Base-by-base conservation (phyloP, 805 yeast genomes). In the Cyberlindnera xylosilytica region DNA sequence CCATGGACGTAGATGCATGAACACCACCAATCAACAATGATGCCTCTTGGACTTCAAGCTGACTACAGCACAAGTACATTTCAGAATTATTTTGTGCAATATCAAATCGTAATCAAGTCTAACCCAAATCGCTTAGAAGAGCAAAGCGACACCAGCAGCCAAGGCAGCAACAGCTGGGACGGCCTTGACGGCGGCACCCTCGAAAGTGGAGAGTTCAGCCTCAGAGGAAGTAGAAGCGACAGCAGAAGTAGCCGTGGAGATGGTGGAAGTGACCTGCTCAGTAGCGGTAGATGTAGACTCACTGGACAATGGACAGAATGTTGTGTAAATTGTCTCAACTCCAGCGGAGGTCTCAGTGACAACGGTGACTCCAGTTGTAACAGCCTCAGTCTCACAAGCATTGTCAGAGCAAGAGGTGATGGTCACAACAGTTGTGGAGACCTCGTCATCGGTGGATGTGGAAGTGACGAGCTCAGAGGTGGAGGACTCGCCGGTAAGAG, bases 271-370 rank as follows among this genome's bases (percentile, higher is more conserved):
- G 23, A 26, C 41, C 22, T 22, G 22, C 28, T 11, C 6, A 38
- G 63, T 54, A 16, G 40, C 4, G 16, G 37, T 13, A 33, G 63
- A 54, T 22, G 50, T 39, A 20, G 39, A 36, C 38, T 48, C 30
- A 36, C 43, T 35, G 18, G 53, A 39, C 27, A 48, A 40, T 49
- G 60, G 50, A 34, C 60, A 54, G 51, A 59, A 47, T 33, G 57
- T 50, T 19, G 58, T 47, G 53, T 47, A 47, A 11, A 20, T 42
- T 34, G 57, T 49, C 13, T 39, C 51, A 4, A 32, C 45, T 37
- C 52, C 54, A 12, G 11, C 33, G 16, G 54, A 46, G 31, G 73
- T 68, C 34, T 45, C 49, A 34, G 63, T 61, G 34, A 63, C 62
- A 20, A 44, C 52, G 20, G 57, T 50, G 39, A 50, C 53, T 39